Evolutionary conservation across 495 filamentous ascomycete species (phyloP).

Genomic region (Aspergillus avenaceus): DNA sequence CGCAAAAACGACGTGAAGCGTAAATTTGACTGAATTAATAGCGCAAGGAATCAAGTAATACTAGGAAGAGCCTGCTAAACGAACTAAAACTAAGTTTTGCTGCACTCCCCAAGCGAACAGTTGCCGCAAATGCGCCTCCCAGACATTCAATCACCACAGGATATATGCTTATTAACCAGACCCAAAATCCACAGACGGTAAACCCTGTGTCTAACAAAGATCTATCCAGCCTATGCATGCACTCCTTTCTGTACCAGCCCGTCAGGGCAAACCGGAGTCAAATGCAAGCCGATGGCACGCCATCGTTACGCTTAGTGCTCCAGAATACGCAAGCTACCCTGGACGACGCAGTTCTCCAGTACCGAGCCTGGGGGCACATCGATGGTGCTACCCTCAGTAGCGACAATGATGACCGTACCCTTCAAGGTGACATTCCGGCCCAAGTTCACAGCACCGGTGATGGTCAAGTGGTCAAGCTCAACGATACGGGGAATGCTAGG

Average conservation of each 20-base stretch:
- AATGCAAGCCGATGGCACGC: background rate
- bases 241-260: background rate
- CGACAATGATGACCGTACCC: constrained; percentile 99
- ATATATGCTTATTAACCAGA: constrained; percentile 2
- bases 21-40: too few species aligned
- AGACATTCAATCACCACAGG: constrained; percentile 13
- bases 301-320: constrained; percentile 64
- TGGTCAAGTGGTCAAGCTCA: constrained; percentile 95
- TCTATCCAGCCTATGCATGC: constrained; percentile 6
- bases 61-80: background rate
- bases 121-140: constrained; percentile 31
- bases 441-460: constrained; percentile 94
- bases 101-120: constrained; percentile 28
- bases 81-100: constrained; percentile 21
- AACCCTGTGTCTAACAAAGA: constrained; percentile 10
- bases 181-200: constrained; percentile 7
- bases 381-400: constrained; percentile 95
- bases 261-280: background rate
- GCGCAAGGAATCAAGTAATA: too few species aligned
- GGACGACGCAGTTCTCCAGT: constrained; percentile 97
- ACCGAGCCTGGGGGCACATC: constrained; percentile 95
- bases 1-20: too few species aligned
- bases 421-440: constrained; percentile 93
- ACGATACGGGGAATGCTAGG: constrained; percentile 95
- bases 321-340: constrained; percentile 91